A percentile compares a stretch with the other conserved stretches of the same genome.
Evolutionary conservation across 805 yeast genomes (phyloP).

Genomic region (Cyberlindnera veronae): DNA sequence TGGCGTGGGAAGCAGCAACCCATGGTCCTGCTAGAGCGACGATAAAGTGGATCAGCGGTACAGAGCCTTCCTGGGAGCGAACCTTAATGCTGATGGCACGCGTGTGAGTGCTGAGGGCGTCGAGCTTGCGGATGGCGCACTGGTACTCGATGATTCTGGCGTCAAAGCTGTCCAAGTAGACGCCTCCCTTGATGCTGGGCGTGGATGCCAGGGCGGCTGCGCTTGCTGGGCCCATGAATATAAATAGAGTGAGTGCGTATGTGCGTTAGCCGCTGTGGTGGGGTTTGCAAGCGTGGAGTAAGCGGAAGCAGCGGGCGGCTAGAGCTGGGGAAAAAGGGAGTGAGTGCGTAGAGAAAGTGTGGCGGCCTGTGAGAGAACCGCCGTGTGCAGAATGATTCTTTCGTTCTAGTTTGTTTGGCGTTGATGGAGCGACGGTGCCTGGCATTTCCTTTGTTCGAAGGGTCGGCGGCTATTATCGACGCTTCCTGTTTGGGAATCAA

Average conservation of each 20-base stretch:
- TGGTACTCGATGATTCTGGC: conserved; percentile 57
- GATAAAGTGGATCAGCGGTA: conserved; percentile 19
- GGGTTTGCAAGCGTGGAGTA: neutral
- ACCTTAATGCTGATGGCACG: conserved; percentile 20
- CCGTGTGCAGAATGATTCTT: too few species aligned
- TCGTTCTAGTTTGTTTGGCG: too few species aligned
- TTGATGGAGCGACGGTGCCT: too few species aligned
- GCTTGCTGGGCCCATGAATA: conserved; percentile 12
- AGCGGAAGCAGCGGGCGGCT: too few species aligned
- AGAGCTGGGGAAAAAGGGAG: too few species aligned
- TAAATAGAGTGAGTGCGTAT: neutral
- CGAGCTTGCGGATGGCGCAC: conserved; percentile 47
- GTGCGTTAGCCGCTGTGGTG: neutral
- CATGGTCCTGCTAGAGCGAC: conserved; percentile 16
- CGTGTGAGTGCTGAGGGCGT: conserved; percentile 35
- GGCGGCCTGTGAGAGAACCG: too few species aligned
- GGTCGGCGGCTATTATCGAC: too few species aligned
- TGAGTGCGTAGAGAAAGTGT: too few species aligned
- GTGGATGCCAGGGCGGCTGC: conserved; percentile 26
- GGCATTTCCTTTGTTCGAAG: too few species aligned
- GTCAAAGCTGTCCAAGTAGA: conserved; percentile 46
- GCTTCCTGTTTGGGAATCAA: neutral
- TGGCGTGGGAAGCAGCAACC: conserved; percentile 14
- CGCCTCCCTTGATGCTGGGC: conserved; percentile 31
- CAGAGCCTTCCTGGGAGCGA: conserved; percentile 6